Evolutionary conservation across 1,139 yeast species (phyloP), one percentile per base, ranked within the genome.

Genomic region (Nakaseomyces glabratus): DNA sequence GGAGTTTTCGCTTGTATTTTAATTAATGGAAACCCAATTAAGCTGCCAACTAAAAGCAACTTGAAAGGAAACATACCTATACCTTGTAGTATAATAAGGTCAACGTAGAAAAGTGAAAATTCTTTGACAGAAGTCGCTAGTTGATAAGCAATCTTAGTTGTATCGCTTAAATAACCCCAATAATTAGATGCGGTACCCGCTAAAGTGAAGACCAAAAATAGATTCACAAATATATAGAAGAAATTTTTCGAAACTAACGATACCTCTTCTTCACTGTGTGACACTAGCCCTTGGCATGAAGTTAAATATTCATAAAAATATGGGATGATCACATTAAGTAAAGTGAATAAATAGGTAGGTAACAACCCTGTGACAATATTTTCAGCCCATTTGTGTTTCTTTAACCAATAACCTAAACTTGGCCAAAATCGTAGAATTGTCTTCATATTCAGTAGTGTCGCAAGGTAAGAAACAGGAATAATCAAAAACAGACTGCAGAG

Each of bases 131-230:
- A 78, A 20, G 73, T 71, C 0, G 90, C 90, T 38, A 81, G 55
- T 47, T 79, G 85, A 38, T 72, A 73, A 0, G 90, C 90, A 32
- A 81, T 71, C 46, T 76, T 75, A 3, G 84, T 76, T 0, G 90
- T 79, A 46, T 81, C 90, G 48, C 82, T 75, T 29, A 81, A 64
- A 45, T 77, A 77, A n/a, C 82, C 81, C 72, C 81, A 73, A 46
- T 74, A 76, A 52, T 76, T 78, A 38, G 82, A 73, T 10, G 82
- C 81, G 0, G 93, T 80, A 47, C 93, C 93, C 1, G 86, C 82
- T 51, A 81, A 69, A 4, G 88, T 79, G 58, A 81, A 81, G 14
- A 81, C 86, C 51, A 81, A 64, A 50, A 81, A 81, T 63, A 81
- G 68, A 52, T 80, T 80, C 45, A 81, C 82, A 57, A 81, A 81